Evolutionary conservation across 148 eudicot species (phyloP), one percentile per base, ranked within the genome.

Genomic region (Amaranthus cruentus): DNA sequence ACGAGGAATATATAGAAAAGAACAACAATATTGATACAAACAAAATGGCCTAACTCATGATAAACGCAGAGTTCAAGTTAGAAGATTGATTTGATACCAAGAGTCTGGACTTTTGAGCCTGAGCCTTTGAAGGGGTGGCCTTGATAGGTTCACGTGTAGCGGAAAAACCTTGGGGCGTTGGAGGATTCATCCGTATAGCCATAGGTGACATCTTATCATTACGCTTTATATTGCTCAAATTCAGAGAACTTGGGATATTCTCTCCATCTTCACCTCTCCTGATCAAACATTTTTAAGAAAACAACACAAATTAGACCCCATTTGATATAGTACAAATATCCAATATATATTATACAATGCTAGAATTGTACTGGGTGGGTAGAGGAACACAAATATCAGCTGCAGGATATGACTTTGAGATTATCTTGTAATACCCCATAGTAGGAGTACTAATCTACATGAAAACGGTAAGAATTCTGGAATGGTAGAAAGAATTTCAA

Each of bases 151-250:
- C 87, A 46, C 76, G 79, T 6, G 63, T 76, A 46, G 86, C 96
- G 42, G 98, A 94, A 68, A 94, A 94, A 49, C 98, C 85, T 75
- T 94, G 98, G 14, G 97, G 97, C 18, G 98, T 88, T 48, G 98
- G 98, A 75, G 98, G 98, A 70, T 78, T 76, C 0, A 90, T 89
- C 58, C 90, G 85, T 55, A 94, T 86, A 28, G 38, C 38, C 38
- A 28, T 28, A 43, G 77, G 81, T 74, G 82, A 52, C 68, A 81
- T 59, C 14, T 71, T 77, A 9, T 77, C 80, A 59, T 75, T 78
- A 72, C 72, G 61, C 62, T 83, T 88, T 13, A 75, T 55, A 53
- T 76, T 76, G 76, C 82, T 88, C 87, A 90, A 62, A 84, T 87
- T 79, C 73, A 94, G 62, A 70, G 81, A 49, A 66, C 83, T 59